A percentile compares a stretch with the other conserved stretches of the same genome.
These are phyloP conservation scores for Naganishia kalamii DNA, from an alignment of 768 basidiomycete genomes.

Conservation along the genomic window DNA sequence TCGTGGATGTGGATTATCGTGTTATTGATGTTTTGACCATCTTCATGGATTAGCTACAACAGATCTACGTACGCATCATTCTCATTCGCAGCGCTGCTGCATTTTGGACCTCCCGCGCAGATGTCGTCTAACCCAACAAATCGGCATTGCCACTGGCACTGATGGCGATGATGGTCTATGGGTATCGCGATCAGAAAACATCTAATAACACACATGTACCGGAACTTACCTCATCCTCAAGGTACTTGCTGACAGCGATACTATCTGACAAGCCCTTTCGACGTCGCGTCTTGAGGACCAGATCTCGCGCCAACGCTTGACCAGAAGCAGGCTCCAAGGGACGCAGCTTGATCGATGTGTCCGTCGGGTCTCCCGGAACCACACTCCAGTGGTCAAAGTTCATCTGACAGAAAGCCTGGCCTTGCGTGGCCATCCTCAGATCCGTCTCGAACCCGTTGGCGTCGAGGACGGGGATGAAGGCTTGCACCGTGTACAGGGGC, in stretches of 20 bases:
- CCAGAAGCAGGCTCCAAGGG: slow-evolving; percentile 96
- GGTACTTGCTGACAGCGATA: slow-evolving; percentile 92
- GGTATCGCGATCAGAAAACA: background rate
- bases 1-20: no score
- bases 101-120: background rate
- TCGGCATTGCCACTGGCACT: slow-evolving; percentile 96
- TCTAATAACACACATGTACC: background rate
- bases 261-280: slow-evolving; percentile 94
- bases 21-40: background rate
- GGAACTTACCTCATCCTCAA: slow-evolving; percentile 78
- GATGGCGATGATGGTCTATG: slow-evolving; percentile 66
- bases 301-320: slow-evolving; percentile 85
- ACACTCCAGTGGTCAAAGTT: slow-evolving; percentile 98
- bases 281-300: slow-evolving; percentile 91
- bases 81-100: slow-evolving; percentile 5
- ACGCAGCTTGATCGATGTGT: slow-evolving; percentile 90
- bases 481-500: slow-evolving; percentile 95
- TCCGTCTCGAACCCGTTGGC: slow-evolving; percentile 99
- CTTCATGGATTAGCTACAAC: slow-evolving; percentile 5
- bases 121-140: slow-evolving; percentile 56
- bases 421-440: slow-evolving; percentile 91
- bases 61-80: background rate
- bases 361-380: slow-evolving; percentile 91
- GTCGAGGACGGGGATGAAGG: slow-evolving; percentile 94
- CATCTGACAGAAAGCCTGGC: slow-evolving; percentile 97